Percentiles rank a stretch among this genome's conserved stretches.
These are phyloP conservation scores for Ophiostoma sp. DNA, from an alignment of 2,329 filamentous ascomycete species.

Conservation along the genomic window DNA sequence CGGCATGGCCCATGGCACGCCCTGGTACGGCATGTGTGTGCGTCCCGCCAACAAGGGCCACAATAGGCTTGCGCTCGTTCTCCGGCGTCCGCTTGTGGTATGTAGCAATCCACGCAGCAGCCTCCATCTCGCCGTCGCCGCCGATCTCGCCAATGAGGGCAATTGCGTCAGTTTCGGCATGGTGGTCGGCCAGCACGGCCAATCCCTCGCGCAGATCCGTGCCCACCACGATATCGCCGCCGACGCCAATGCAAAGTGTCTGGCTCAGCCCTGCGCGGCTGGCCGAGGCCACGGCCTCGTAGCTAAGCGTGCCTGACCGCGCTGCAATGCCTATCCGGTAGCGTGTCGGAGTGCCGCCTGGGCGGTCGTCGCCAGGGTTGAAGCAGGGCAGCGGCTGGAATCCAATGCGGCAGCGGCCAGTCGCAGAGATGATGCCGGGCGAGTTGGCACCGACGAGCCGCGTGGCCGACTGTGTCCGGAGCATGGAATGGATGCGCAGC, in stretches of 20 bases:
- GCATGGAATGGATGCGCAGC: slow-evolving; percentile 62
- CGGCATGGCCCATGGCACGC: slow-evolving; percentile 73
- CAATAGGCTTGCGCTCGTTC: slow-evolving; percentile 68
- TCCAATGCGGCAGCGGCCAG: slow-evolving; percentile 68
- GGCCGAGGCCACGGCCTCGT: slow-evolving; percentile 71
- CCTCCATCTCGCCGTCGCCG: slow-evolving; percentile 63
- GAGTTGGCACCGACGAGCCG: slow-evolving; percentile 76
- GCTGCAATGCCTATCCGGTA: slow-evolving; percentile 66
- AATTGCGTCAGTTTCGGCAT: slow-evolving; percentile 64
- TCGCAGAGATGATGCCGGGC: slow-evolving; percentile 71
- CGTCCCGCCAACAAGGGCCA: slow-evolving; percentile 64
- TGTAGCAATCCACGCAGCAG: slow-evolving; percentile 66
- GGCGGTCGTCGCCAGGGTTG: slow-evolving; percentile 47
- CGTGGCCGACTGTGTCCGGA: slow-evolving; percentile 65
- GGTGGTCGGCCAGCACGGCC: slow-evolving; percentile 55
- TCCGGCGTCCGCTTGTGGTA: slow-evolving; percentile 53
- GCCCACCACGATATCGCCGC: slow-evolving; percentile 68
- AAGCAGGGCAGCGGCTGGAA: slow-evolving; percentile 75
- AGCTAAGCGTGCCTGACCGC: slow-evolving; percentile 76
- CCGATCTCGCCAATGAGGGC: slow-evolving; percentile 69
- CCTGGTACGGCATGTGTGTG: slow-evolving; percentile 56
- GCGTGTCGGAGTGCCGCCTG: background rate
- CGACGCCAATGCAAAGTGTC: slow-evolving; percentile 71
- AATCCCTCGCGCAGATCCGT: slow-evolving; percentile 70
- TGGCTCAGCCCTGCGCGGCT: slow-evolving; percentile 71